A percentile compares a stretch with the other conserved stretches of the same genome.
phyloP scores from a whole-genome alignment of 2,329 filamentous ascomycete species.

The Seiridium cupressi region DNA sequence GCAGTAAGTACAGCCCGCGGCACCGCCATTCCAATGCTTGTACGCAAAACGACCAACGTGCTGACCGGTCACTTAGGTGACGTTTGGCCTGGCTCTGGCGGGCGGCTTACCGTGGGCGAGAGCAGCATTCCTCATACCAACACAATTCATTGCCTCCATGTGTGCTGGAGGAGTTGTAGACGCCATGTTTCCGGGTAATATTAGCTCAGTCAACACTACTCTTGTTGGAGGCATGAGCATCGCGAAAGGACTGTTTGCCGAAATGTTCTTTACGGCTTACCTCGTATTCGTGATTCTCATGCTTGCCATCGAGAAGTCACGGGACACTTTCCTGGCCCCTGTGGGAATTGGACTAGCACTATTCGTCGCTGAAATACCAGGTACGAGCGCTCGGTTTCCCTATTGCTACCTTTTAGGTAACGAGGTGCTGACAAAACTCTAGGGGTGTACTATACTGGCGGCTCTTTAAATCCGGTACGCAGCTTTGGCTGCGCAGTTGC shows the following conservation, averaged over 20 bases:
- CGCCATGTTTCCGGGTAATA: constrained; percentile 49
- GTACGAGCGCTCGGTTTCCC: constrained; percentile 17
- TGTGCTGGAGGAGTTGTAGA: constrained; percentile 54
- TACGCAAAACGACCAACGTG: too few species aligned
- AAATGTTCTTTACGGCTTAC: constrained; percentile 59
- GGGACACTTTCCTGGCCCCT: constrained; percentile 63
- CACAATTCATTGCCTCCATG: constrained; percentile 54
- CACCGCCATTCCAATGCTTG: too few species aligned
- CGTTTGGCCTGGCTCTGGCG: constrained; percentile 50
- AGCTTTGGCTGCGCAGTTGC: constrained; percentile 42
- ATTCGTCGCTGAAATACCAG: constrained; percentile 48
- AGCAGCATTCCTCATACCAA: constrained; percentile 42
- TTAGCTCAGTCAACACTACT: constrained; percentile 26
- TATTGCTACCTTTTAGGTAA: neutral
- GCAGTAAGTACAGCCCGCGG: constrained; percentile 22
- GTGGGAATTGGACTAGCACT: constrained; percentile 65
- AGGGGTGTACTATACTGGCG: constrained; percentile 39
- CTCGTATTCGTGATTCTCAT: constrained; percentile 62
- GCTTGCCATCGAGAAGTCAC: constrained; percentile 66
- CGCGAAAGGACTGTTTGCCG: constrained; percentile 57
- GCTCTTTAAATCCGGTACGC: constrained; percentile 42
- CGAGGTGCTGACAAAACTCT: neutral
- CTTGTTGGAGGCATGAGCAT: constrained; percentile 24
- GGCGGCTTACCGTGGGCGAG: constrained; percentile 47
- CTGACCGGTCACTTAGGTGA: constrained; percentile 29